Evolutionary conservation across 2,329 filamentous ascomycete genomes (phyloP), one percentile per base, ranked within the genome.

Genomic region (Cladobotryum mycophilum): DNA sequence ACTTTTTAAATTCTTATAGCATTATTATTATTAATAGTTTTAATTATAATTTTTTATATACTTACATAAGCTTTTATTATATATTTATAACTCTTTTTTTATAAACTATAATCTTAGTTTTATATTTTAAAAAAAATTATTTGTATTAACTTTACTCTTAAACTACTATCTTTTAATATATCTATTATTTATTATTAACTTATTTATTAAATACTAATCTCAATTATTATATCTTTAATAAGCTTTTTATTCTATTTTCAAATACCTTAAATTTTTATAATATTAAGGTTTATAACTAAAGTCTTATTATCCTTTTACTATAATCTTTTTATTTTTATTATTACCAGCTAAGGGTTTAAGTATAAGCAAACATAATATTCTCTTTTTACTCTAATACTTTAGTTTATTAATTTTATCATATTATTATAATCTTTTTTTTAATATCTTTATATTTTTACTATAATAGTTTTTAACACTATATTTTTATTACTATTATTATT

Each of bases 101-200:
- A 18, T 46, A 36, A 37, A 6, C 36, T 41, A 15, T 30, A 41
- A 41, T 20, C 22, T 41, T 13, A 41, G 33, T 18, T 48, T 33
- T 48, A 48, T 36, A 7, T 36, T 14, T 48, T 33, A 41, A 48
- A 15, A 33, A 48, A 41, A n/a, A 44, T 30, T 49, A 41, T 41
- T 42, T 45, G 20, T 43, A 48, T 43, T 30, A 45, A 45, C 40
- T 36, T 52, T 48, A 12, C 4, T 41, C 37, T 42, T 34, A n/a
- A n/a, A n/a, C n/a, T n/a, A n/a, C n/a, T n/a, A n/a, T n/a, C n/a
- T n/a, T n/a, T n/a, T n/a, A n/a, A 35, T 46, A 38, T 34, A 35
- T 48, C 34, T 41, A 36, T 33, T 41, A 35, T 41, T 45, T 49
- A n/a, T n/a, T 47, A 41, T n/a, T 49, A 49, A 44, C 17, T 45